phyloP scores from a whole-genome alignment of 2,329 filamentous ascomycete genomes.

The Cercospora beticola region DNA sequence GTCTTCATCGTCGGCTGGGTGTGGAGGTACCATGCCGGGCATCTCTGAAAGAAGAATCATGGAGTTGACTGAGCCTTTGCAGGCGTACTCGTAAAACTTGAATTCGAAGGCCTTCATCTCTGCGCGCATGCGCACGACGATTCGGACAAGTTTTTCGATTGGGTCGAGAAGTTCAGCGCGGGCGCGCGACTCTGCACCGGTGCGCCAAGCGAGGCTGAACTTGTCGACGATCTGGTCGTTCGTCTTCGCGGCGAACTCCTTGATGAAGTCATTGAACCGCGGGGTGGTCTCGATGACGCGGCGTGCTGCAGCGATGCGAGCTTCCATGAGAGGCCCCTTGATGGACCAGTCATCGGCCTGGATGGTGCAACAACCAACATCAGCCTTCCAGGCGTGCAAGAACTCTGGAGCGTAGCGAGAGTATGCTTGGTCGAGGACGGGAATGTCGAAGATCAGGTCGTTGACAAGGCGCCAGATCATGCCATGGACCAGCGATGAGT shows the following conservation, averaged over 20 bases:
- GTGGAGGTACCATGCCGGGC: neutral
- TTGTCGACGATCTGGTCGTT: slow-evolving; percentile 6
- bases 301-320: slow-evolving; percentile 5
- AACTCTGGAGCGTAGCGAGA: slow-evolving; percentile 8
- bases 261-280: slow-evolving; percentile 7
- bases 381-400: slow-evolving; percentile 6
- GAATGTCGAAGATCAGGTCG: slow-evolving; percentile 6
- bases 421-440: slow-evolving; percentile 9
- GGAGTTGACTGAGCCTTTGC: neutral
- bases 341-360: neutral
- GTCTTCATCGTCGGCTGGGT: neutral
- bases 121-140: slow-evolving; percentile 15
- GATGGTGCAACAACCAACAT: slow-evolving; percentile 5
- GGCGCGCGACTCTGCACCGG: neutral
- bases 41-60: neutral
- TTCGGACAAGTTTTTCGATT: slow-evolving; percentile 12
- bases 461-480: slow-evolving; percentile 15
- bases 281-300: slow-evolving; percentile 3
- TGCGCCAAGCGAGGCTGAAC: slow-evolving; percentile 8
- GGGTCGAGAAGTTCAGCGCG: neutral
- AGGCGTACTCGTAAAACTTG: slow-evolving; percentile 9
- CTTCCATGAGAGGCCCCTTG: slow-evolving; percentile 7
- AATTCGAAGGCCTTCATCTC: slow-evolving; percentile 15
- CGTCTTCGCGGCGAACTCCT: neutral
- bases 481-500: slow-evolving; percentile 12